Conservation (phyloP, 805 yeast genomes). For the Monosporozyma aerobia region DNA sequence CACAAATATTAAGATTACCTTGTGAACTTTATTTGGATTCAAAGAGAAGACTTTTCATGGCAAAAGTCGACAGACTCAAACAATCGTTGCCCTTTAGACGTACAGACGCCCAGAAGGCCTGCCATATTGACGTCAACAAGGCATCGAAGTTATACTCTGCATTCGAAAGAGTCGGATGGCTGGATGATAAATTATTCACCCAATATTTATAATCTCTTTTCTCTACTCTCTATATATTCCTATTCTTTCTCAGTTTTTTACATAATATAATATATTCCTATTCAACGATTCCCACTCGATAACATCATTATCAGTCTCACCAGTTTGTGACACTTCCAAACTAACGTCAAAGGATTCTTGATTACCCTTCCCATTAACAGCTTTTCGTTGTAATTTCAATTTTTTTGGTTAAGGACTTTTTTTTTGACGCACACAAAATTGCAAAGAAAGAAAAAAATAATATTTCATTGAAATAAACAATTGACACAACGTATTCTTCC, state of each 20-base stretch:
- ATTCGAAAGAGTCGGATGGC: slow-evolving; percentile 85
- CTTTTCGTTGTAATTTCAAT: neutral
- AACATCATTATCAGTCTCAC: too few relatives aligned
- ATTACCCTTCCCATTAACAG: neutral
- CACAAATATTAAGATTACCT: slow-evolving; percentile 78
- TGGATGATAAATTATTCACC: slow-evolving; percentile 60
- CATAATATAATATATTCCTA: neutral
- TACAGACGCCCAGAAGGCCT: slow-evolving; percentile 95
- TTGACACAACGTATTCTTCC: neutral
- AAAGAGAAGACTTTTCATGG: slow-evolving; percentile 74
- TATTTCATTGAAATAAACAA: neutral
- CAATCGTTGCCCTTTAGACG: slow-evolving; percentile 73
- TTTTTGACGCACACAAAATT: neutral
- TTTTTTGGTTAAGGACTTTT: neutral
- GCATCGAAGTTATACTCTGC: slow-evolving; percentile 85
- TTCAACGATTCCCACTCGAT: neutral
- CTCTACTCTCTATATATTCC: neutral
- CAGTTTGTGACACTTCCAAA: too few relatives aligned
- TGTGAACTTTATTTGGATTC: slow-evolving; percentile 71
- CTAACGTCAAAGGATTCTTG: too few relatives aligned
- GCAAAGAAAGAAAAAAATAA: neutral
- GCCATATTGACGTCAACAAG: slow-evolving; percentile 91
- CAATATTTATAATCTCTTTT: slow-evolving; percentile 19
- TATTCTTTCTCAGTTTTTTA: neutral
- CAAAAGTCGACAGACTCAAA: slow-evolving; percentile 68